Percentiles rank a stretch among this genome's conserved stretches.
Evolutionary conservation across 257 asterid genomes (phyloP).

Genomic region (Solanum rostratum): DNA sequence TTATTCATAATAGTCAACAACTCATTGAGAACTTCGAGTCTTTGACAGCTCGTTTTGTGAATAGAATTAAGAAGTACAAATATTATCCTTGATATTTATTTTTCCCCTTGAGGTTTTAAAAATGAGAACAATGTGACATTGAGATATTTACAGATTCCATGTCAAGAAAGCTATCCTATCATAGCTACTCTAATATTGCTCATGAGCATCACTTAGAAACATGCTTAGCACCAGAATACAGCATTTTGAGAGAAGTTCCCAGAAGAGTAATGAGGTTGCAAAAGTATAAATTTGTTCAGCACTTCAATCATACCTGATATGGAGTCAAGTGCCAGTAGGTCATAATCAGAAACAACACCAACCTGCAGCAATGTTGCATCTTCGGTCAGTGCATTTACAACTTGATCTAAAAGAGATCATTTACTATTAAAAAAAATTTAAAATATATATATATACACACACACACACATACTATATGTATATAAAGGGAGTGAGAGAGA

Average conservation of each 20-base stretch:
- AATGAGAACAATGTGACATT: not conserved
- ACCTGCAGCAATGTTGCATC: conserved; percentile 6
- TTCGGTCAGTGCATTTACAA: not conserved
- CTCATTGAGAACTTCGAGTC: not conserved
- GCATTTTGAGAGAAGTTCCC: not conserved
- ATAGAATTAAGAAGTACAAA: not conserved
- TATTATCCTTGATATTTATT: not conserved
- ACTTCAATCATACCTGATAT: conserved; percentile 54
- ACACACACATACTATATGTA: too few species aligned
- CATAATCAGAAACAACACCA: conserved; percentile 92
- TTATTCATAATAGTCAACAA: not conserved
- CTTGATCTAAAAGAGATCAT: not conserved
- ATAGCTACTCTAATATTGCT: not conserved
- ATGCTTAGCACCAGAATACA: not conserved
- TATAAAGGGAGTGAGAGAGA: not conserved
- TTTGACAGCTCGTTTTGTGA: not conserved
- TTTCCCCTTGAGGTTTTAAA: not conserved
- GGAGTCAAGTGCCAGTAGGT: conserved; percentile 75
- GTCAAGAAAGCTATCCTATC: not conserved
- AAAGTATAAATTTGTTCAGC: not conserved
- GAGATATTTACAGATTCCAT: not conserved
- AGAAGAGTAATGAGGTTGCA: not conserved
- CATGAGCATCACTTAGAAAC: not conserved
- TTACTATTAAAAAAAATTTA: not conserved
- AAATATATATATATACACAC: too few species aligned